These are phyloP conservation scores for Eucalyptus lansdowneana DNA, from an alignment of 345 rosid genomes.

Conservation along the genomic window DNA sequence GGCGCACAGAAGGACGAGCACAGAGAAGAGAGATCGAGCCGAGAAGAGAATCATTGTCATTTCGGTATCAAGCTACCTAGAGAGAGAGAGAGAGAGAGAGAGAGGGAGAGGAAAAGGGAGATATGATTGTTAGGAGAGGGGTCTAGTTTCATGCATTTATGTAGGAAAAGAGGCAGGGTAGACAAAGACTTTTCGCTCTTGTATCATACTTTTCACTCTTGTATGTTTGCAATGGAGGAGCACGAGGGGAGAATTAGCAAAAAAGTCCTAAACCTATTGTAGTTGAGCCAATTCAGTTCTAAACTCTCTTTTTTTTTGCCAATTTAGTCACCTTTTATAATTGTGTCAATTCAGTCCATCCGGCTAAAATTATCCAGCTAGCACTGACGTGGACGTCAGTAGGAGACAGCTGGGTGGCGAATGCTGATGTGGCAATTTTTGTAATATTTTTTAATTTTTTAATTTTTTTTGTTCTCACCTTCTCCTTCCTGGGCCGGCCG, in stretches of 20 bases:
- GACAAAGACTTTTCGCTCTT: not conserved
- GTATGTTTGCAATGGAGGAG: fast-evolving
- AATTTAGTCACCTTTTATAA: too few relatives aligned
- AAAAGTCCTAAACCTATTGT: too few relatives aligned
- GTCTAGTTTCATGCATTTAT: not conserved
- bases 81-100: not conserved
- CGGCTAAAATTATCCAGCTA: too few relatives aligned
- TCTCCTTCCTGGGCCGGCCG: too few relatives aligned
- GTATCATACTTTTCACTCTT: not conserved
- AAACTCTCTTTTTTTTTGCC: too few relatives aligned
- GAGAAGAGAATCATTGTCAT: not conserved
- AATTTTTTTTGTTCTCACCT: too few relatives aligned
- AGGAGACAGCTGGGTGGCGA: fast-evolving
- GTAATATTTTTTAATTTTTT: too few relatives aligned
- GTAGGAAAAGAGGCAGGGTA: not conserved
- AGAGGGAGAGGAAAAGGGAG: not conserved
- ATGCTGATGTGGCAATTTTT: too few relatives aligned
- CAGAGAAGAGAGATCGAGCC: not conserved
- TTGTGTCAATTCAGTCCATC: too few relatives aligned
- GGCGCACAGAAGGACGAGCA: not conserved
- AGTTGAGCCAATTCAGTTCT: too few relatives aligned
- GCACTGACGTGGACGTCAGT: fast-evolving
- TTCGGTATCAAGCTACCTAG: not conserved
- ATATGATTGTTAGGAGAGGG: not conserved
- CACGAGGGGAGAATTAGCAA: too few relatives aligned